Evolutionary conservation across 805 yeast genomes (phyloP), one percentile per base, ranked within the genome.

Genomic region (Metschnikowia gruessii): DNA sequence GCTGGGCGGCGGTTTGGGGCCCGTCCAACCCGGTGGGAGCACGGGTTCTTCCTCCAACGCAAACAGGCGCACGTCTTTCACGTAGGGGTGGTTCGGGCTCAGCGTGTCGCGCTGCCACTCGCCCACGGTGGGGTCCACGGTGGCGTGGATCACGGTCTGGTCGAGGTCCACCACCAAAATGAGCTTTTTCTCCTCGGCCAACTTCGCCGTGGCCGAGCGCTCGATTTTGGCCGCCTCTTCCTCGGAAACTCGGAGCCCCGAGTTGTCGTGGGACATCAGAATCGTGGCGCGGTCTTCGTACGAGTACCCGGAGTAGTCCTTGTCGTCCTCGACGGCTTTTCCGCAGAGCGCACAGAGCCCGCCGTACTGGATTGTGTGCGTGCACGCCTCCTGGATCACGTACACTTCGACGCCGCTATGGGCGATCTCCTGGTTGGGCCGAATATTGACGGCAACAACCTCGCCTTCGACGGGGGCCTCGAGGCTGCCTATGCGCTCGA

Each of bases 261-360:
- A 79, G 35, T 88, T 86, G 36, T 88, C 95, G 64, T 94, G 97
- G 1, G 96, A 80, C 89, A 94, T 89, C 26, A 89, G 69, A 24
- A 90, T 85, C 1, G 92, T 86, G 13, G 96, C 95, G 24, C 96
- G 66, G 49, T 83, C 87, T 50, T 79, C 79, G 56, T 79, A 79
- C 50, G 71, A 76, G 62, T 75, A 82, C 4, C 91, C 90, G 2
- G 83, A 69, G 59, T 88, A 89, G 62, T 91, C 97, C 45, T 75
- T 74, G 41, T 80, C 84, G 50, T 72, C 76, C 42, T 78, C 85
- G 9, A 94, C 77, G 7, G 87, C 79, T 48, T 80, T 81, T 5
- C 98, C 98, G 64, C 99, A 92, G 17, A 88, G 66, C 0, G 97
- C 97, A 69, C 99, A 92, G 36, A 92, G 74, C 0, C 98, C 98